These are phyloP conservation scores for Cyberlindnera bimundalis DNA, from an alignment of 805 yeast genomes.

Conservation along the genomic window DNA sequence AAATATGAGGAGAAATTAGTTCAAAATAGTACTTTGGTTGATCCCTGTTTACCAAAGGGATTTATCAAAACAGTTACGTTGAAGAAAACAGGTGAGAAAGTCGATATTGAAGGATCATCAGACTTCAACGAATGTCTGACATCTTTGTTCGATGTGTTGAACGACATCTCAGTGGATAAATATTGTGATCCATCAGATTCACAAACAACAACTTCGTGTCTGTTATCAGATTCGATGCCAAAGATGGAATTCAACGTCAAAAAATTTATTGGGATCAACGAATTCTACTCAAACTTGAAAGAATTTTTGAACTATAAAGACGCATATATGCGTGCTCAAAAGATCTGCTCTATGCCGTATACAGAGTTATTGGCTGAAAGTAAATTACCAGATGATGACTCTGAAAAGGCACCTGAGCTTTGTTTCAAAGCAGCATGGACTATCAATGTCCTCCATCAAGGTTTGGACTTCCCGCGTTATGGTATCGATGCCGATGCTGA, in stretches of 20 bases:
- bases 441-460: conserved; percentile 52
- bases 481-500: conserved; percentile 38
- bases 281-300: conserved; percentile 62
- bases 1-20: conserved; percentile 40
- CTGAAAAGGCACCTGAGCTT: conserved; percentile 46
- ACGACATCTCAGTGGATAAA: conserved; percentile 21
- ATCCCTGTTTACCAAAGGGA: conserved; percentile 58
- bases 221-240: conserved; percentile 51
- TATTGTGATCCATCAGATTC: conserved; percentile 23
- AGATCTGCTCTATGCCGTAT: conserved; percentile 39
- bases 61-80: conserved; percentile 25
- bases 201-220: conserved; percentile 38
- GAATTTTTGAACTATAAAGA: conserved; percentile 37
- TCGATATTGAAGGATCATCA: conserved; percentile 46
- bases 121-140: conserved; percentile 46
- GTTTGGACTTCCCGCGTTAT: conserved; percentile 55
- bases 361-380: conserved; percentile 13
- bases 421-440: conserved; percentile 66
- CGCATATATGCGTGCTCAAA: conserved; percentile 41
- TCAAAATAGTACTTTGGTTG: conserved; percentile 27
- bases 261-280: conserved; percentile 62
- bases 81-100: conserved; percentile 12
- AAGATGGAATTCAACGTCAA: conserved; percentile 53
- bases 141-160: conserved; percentile 44
- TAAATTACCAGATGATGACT: conserved; percentile 26